A percentile compares a stretch with the other conserved stretches of the same genome.
These are phyloP conservation scores for Trichoderma asperelloides DNA, from an alignment of 495 filamentous ascomycete species.

Conservation along the genomic window DNA sequence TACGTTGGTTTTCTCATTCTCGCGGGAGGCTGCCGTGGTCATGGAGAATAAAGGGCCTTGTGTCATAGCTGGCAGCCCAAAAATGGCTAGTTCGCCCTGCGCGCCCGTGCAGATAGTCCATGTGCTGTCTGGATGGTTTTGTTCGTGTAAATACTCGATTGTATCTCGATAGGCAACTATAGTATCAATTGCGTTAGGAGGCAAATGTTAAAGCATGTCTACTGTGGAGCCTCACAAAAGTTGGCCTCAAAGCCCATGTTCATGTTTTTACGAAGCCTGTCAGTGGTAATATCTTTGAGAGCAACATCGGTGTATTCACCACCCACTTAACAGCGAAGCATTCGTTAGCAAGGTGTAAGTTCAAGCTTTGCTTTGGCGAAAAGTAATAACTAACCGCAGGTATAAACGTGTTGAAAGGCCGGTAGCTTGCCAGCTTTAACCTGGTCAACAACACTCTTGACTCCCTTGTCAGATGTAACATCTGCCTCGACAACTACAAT, in stretches of 20 bases:
- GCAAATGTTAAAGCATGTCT: neutral
- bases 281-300: conserved; percentile 20
- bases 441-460: conserved; percentile 29
- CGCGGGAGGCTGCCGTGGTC: conserved; percentile 23
- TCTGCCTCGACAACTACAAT: conserved; percentile 29
- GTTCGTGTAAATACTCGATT: conserved; percentile 29
- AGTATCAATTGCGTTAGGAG: neutral
- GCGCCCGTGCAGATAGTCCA: conserved; percentile 34
- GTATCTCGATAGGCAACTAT: conserved; percentile 32
- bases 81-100: conserved; percentile 23
- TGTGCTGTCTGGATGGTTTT: conserved; percentile 23
- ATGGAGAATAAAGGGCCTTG: conserved; percentile 32
- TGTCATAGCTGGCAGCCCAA: conserved; percentile 23
- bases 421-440: conserved; percentile 30
- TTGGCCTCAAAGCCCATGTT: conserved; percentile 29
- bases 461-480: conserved; percentile 23
- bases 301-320: conserved; percentile 21
- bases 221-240: conserved; percentile 24
- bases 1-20: conserved; percentile 28
- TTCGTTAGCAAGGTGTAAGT: neutral
- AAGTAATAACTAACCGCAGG: conserved; percentile 21
- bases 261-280: conserved; percentile 23
- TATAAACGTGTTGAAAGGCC: conserved; percentile 32
- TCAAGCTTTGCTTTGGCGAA: neutral
- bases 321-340: conserved; percentile 18